These are phyloP conservation scores for Malassezia nana DNA, from an alignment of 1,284 basidiomycete genomes.

Conservation along the genomic window DNA sequence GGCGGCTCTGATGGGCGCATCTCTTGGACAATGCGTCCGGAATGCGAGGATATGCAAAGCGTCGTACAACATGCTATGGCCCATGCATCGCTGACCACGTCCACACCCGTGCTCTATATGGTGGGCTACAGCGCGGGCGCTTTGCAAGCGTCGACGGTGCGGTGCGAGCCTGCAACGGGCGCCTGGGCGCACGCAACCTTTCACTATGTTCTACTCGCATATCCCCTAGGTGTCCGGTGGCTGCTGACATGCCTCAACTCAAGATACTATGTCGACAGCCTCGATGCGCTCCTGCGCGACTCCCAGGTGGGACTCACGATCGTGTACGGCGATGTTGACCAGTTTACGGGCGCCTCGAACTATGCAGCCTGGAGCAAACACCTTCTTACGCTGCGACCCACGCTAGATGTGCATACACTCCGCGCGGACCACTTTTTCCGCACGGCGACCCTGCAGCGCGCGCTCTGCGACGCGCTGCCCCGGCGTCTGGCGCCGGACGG, in stretches of 20 bases:
- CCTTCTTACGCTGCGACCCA: neutral
- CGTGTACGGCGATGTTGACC: slow-evolving; percentile 14
- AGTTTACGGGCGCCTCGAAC: slow-evolving; percentile 14
- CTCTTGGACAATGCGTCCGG: slow-evolving; percentile 17
- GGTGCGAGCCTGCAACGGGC: neutral
- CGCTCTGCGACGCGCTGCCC: slow-evolving; percentile 1
- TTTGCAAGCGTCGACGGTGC: slow-evolving; percentile 12
- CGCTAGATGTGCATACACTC: neutral
- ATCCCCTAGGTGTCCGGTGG: slow-evolving; percentile 20
- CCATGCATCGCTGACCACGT: neutral
- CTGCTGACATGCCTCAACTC: slow-evolving; percentile 10
- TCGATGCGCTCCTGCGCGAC: slow-evolving; percentile 6
- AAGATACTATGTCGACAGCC: neutral
- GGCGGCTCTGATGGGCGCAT: slow-evolving; percentile 2
- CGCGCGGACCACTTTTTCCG: slow-evolving; percentile 12
- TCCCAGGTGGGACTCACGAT: neutral
- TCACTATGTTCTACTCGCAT: slow-evolving; percentile 17
- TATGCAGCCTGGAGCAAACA: neutral
- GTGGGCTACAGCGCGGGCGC: slow-evolving; percentile 20
- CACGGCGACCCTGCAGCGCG: neutral
- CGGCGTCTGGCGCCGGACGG: neutral
- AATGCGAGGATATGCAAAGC: slow-evolving; percentile 12
- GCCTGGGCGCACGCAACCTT: neutral
- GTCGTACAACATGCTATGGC: slow-evolving; percentile 3
- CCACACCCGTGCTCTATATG: neutral